Evolutionary conservation across 164 flowering plant species (phyloP).

Genomic region (Kalanchoe fedtschenkoi): DNA sequence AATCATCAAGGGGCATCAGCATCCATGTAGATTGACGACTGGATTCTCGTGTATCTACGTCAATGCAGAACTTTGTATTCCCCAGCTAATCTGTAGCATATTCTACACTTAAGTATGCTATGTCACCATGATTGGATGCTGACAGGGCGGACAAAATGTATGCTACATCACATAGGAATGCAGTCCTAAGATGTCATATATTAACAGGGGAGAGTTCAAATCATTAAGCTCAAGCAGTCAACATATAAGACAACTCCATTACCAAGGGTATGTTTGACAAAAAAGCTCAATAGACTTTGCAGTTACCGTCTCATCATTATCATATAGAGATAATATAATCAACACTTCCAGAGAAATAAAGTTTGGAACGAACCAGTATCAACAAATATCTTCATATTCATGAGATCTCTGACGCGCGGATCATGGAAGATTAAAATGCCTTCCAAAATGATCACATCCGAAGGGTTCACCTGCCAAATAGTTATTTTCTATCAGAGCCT

Average conservation of each 20-base stretch:
- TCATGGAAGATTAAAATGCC: conserved; percentile 94
- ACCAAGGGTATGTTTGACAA: background rate
- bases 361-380: conserved; percentile 68
- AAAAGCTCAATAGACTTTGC: background rate
- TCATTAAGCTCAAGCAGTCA: background rate
- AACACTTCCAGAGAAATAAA: background rate
- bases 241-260: background rate
- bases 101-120: background rate
- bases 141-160: background rate
- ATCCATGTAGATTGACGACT: too few species aligned
- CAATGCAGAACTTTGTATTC: background rate
- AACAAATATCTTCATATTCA: conserved; percentile 99
- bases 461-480: conserved; percentile 75
- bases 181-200: background rate
- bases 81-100: background rate
- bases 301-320: background rate
- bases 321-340: background rate
- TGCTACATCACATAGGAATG: background rate
- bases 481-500: background rate
- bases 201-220: background rate
- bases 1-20: too few species aligned
- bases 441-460: conserved; percentile 93
- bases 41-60: too few species aligned
- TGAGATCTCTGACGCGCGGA: conserved; percentile 72
- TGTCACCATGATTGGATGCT: background rate